Conservation (phyloP, 495 filamentous ascomycete species). For the Neurospora intermedia region DNA sequence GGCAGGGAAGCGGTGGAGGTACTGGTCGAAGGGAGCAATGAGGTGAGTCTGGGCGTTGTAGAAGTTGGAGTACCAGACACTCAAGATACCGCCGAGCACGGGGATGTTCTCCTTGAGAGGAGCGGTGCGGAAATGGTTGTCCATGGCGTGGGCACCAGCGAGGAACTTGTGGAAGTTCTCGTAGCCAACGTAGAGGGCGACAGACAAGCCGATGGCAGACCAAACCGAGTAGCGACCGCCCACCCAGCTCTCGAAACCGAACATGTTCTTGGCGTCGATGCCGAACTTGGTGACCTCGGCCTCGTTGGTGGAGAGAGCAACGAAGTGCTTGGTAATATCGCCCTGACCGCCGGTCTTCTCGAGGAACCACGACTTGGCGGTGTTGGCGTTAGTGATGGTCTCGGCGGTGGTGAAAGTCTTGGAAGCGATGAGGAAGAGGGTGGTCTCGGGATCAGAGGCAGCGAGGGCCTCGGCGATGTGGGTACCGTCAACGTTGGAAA, state of each 20-base stretch:
- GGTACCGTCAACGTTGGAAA: constrained; percentile 98
- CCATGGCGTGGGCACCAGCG: constrained; percentile 92
- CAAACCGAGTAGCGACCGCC: constrained; percentile 97
- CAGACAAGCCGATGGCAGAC: constrained; percentile 94
- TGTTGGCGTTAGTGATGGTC: constrained; percentile 92
- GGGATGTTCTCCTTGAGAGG: constrained; percentile 94
- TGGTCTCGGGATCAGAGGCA: constrained; percentile 86
- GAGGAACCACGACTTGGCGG: constrained; percentile 94
- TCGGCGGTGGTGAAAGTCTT: constrained; percentile 99
- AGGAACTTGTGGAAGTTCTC: constrained; percentile 98
- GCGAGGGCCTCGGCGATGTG: constrained; percentile 92
- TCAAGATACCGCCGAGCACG: constrained; percentile 79
- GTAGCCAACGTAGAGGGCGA: constrained; percentile 87
- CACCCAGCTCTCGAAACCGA: constrained; percentile 96
- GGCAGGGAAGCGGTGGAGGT: constrained; percentile 95
- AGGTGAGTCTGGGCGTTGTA: constrained; percentile 96
- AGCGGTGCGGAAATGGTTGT: constrained; percentile 89
- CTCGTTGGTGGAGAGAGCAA: constrained; percentile 94
- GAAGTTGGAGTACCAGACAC: constrained; percentile 98
- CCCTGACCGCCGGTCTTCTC: constrained; percentile 60
- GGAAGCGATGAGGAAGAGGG: constrained; percentile 92
- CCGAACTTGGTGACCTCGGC: constrained; percentile 93
- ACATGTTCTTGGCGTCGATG: constrained; percentile 98
- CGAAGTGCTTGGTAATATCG: constrained; percentile 97
- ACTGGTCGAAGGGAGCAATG: constrained; percentile 96